A percentile compares a stretch with the other conserved stretches of the same genome.
phyloP scores from a whole-genome alignment of 768 basidiomycete species.

The Trametes coccinea region DNA sequence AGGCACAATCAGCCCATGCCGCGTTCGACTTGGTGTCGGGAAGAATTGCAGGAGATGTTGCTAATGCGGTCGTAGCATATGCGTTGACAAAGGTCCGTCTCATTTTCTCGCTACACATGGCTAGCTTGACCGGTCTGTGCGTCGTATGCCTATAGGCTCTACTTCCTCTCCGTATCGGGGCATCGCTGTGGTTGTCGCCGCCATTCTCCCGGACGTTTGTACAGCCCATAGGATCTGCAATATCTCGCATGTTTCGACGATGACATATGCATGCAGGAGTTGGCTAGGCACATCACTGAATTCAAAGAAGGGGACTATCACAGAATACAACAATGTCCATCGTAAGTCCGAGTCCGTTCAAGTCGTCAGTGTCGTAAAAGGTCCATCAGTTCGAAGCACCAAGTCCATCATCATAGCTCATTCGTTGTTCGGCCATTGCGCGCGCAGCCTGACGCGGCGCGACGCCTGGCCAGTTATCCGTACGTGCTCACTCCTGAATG shows the following conservation, averaged over 20 bases:
- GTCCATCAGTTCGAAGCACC: not conserved
- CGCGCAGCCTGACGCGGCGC: not conserved
- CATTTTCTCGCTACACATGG: no score
- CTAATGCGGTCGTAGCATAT: slow-evolving; percentile 83
- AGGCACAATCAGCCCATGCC: not conserved
- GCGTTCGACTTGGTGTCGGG: slow-evolving; percentile 14
- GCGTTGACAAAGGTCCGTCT: slow-evolving; percentile 66
- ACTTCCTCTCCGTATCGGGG: slow-evolving; percentile 68
- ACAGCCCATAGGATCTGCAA: slow-evolving; percentile 48
- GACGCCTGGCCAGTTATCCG: not conserved
- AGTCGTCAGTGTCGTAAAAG: no score
- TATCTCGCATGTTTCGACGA: slow-evolving; percentile 12
- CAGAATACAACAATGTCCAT: no score
- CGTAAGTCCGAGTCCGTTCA: no score
- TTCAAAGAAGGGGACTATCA: no score
- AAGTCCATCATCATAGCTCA: not conserved
- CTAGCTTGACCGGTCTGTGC: no score
- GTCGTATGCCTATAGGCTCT: slow-evolving; percentile 50
- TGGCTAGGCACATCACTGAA: no score
- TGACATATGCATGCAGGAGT: not conserved
- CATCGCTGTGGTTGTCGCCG: slow-evolving; percentile 73
- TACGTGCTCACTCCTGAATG: slow-evolving; percentile 24
- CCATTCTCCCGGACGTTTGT: slow-evolving; percentile 67
- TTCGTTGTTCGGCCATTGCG: not conserved
- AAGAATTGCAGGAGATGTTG: slow-evolving; percentile 69